These are phyloP conservation scores for Trametes hirsuta DNA, from an alignment of 1,284 basidiomycete species.

Conservation along the genomic window DNA sequence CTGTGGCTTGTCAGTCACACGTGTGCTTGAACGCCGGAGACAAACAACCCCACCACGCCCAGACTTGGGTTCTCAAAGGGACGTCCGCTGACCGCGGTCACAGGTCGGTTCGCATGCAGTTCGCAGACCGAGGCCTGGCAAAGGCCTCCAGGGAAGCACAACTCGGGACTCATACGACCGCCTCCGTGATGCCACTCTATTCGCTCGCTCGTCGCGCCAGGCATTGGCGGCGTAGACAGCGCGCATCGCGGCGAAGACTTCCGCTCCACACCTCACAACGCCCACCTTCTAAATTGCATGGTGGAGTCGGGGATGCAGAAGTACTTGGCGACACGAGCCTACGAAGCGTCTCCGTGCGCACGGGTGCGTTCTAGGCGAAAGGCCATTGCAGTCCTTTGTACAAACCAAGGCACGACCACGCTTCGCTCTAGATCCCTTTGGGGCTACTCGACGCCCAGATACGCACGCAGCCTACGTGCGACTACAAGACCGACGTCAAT, in stretches of 20 bases:
- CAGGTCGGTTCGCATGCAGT: conserved; percentile 6
- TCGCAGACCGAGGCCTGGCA: conserved; percentile 5
- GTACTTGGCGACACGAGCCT: background rate
- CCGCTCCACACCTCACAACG: background rate
- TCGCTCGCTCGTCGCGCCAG: background rate
- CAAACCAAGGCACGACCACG: background rate
- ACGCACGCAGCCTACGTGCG: background rate
- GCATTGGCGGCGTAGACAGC: background rate
- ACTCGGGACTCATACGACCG: background rate
- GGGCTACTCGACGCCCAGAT: background rate
- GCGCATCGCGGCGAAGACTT: background rate
- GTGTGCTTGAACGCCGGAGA: background rate
- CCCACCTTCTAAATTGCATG: background rate
- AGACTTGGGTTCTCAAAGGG: background rate
- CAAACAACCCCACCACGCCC: conserved; percentile 1
- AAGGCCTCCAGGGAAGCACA: conserved; percentile 3
- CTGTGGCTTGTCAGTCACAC: background rate
- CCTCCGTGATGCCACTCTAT: conserved; percentile 1
- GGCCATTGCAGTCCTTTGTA: background rate
- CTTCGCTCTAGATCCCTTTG: background rate
- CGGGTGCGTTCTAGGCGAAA: background rate
- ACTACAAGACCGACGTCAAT: background rate
- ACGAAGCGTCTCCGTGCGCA: background rate
- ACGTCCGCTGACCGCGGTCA: conserved; percentile 22
- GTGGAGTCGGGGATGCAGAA: background rate